Evolutionary conservation across 139 green algal species (phyloP), one percentile per base, ranked within the genome.

Genomic region (Picochlorum sp.): DNA sequence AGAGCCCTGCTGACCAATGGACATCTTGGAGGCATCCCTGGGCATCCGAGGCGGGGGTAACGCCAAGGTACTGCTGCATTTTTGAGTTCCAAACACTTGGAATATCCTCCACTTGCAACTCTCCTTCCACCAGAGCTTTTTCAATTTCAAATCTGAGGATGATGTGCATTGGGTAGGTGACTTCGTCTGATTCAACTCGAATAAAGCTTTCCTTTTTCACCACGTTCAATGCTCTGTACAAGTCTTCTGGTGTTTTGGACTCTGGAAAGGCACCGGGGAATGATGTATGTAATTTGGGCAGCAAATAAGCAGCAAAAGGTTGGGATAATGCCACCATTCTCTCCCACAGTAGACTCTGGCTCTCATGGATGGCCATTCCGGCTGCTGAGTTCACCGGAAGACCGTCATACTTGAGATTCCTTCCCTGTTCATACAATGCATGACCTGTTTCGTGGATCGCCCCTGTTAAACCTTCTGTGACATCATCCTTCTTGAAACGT

Each of bases 391-490:
- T 88, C n/a, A 92, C 87, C 1, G 89, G 89, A 50, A 90, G 79
- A 9, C 83, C 86, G 26, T 83, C 80, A 37, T 84, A 79, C 52
- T 84, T 73, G 26, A 84, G 62, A 66, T 86, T 90, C 66, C 84
- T 81, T n/a, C 87, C 87, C 75, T 95, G 86, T 79, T 97, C 90
- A 63, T 95, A 95, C 67, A 95, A 77, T 0, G 86, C 81, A 71
- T 96, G 90, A 18, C 90, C 87, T 6, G 81, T 88, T 62, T 88
- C 80, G 44, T 89, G 81, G 16, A 87, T 74, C 15, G 81, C 74
- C 14, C 78, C 82, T 2, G 79, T 88, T 28, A 96, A 68, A 3
- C 84, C 87, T 69, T 93, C 86, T 4, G 76, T 82, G 24, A 95
- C 37, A 62, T 91, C 79, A 9, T 83, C 61, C 54, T 76, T 66